Base-by-base conservation (phyloP, 169 alveolate genomes). In the Plasmodium fragile region DNA sequence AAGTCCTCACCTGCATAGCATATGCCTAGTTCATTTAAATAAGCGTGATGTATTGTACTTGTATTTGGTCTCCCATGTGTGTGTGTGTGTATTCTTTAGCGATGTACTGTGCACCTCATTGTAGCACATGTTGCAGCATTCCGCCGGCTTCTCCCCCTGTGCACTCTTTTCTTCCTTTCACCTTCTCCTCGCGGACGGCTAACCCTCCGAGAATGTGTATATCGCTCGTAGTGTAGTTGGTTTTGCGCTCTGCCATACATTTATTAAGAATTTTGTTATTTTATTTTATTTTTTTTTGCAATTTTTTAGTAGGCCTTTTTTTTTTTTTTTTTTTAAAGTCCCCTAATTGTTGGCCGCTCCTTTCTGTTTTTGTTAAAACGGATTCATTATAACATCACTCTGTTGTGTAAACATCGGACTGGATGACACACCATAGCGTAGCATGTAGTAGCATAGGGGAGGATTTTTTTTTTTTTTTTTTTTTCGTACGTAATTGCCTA, bases 381-480 rank as follows among this genome's bases (percentile, higher is more conserved):
- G 77, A 11, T 80, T 52, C 53, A 43, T 43, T 52, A 28, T 43
- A 80, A 52, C 89, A 52, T 49, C 65, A 13, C 53, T 16, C 6
- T 32, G 43, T n/a, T 34, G 82, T 34, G 53, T n/a, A 22, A 10
- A 6, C 45, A 11, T 73, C 7, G 55, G 45, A 18, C 7, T 73
- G 82, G 45, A 4, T 32, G 18, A 11, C 59, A 49, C 22, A 13
- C 0, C 18, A 7, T 41, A 41, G 52, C 13, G 55, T 45, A 45
- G 59, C 6, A 2, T 41, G 16, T 13, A 4, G 22, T 16, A 79
- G 28, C 52, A 41, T 25, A 16, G 36, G n/a, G 28, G 52, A n/a
- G 59, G 30, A 30, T 82, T 55, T 82, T 36, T 70, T 81, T 81
- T 81, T 81, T 53, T 81, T 49, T 81, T 55, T 49, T 13, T 49